Evolutionary conservation across 2,329 filamentous ascomycete genomes (phyloP), one percentile per base, ranked within the genome.

Genomic region (Calonectria pseudoturangicola): DNA sequence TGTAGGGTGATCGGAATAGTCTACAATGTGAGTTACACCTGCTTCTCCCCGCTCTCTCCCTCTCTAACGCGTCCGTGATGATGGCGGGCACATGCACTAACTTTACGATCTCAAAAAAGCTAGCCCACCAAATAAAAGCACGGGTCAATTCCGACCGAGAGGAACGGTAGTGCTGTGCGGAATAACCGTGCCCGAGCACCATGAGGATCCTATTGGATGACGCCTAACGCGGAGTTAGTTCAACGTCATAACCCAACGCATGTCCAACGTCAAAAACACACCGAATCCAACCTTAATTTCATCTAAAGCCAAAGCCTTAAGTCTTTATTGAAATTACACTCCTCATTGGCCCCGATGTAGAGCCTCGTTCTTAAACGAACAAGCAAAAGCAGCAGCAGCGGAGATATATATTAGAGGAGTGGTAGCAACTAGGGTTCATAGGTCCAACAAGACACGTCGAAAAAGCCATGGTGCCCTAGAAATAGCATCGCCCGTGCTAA

Each of bases 81-180:
- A 41, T 39, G 36, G 21, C 9, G 21, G n/a, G 25, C 39, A 60
- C 33, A 41, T 60, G 54, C 33, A 60, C 33, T 12, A 60, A 25
- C 9, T 27, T 7, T 25, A 62, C 45, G 58, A 15, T 43, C 36
- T 62, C 39, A 16, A 45, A 27, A 18, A 45, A 43, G 58, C 41
- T 63, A 63, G n/a, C 43, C 39, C 43, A 48, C 30, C 30, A 27
- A 30, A 47, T 47, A 25, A 43, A 21, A 56, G 21, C 18, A 43
- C 66, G 56, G 56, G 66, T 60, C n/a, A 66, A 56, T 28, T 70
- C 48, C 36, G 36, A 54, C 60, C 50, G 43, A 66, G 51, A 27
- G 30, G 9, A 63, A 39, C 30, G 51, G 58, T 41, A 27, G 54
- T 25, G 54, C 54, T 39, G 33, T 63, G 58, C 41, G 41, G 41